Base-by-base conservation (phyloP, 805 yeast species). In the Vanderwaltozyma tropicalis region DNA sequence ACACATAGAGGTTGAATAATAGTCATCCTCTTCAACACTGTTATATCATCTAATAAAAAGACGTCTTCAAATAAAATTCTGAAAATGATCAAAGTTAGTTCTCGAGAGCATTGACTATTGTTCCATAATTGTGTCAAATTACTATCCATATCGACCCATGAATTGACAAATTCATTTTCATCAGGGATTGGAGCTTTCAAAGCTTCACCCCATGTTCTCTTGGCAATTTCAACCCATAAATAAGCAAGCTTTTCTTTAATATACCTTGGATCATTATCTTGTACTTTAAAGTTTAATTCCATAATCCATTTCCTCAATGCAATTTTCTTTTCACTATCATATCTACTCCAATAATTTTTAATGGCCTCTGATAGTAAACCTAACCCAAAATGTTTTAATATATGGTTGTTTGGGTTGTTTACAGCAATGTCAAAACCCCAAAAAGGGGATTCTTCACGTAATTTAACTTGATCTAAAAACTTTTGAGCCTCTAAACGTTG, bases 31-130 rank as follows among this genome's bases (percentile, higher is more conserved):
- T 77, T 80, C 25, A 88, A 69, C 2, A 95, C 95, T 16, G 86
- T 74, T 18, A 96, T 81, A 55, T 92, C 99, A 47, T 92, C 97
- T 34, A 92, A 67, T 36, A 94, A 66, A 54, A 86, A 92, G 10
- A 92, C 76, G 55, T 92, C 99, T 61, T 92, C 99, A 54, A 89
- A 92, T 14, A 92, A 61, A 3, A 94, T 86, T 52, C 96, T 68
- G 46, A 85, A 73, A 5, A 92, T 81, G 33, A 82, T 75, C 18
- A 89, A 63, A 2, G 88, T 68, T 34, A 92, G 64, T 53, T 87
- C 95, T 44, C 95, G 68, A 3, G 88, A 70, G 18, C 74, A 71
- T 14, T 68, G 60, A 37, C 72, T 73, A 41, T 63, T 64, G 40
- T 71, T 68, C 97, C 97, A 92, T 45, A 92, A 63, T 35, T 72